Evolutionary conservation across 164 flowering plant genomes (phyloP), one percentile per base, ranked within the genome.

Genomic region (Liriodendron chinense): DNA sequence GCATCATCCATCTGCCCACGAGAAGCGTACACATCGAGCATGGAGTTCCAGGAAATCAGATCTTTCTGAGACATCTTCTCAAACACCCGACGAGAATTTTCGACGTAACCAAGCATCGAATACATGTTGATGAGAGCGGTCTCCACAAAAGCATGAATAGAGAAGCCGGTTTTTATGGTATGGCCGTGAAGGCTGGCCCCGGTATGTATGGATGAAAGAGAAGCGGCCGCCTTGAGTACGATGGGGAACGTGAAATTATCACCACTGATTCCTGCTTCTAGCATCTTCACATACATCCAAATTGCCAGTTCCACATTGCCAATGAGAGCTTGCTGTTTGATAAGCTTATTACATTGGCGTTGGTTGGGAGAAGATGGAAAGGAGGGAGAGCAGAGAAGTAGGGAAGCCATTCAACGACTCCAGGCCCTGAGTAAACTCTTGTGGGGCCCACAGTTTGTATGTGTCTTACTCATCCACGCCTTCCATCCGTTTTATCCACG

Each of bases 31-130:
- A 81, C 78, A 71, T 78, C 75, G n/a, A 86, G 73, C 83, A 86
- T 84, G 12, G 89, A 84, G 21, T 86, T 86, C 84, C 80, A 84
- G 18, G 84, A 84, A 67, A 84, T 65, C 14, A 80, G 18, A 76
- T 86, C 89, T 68, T 70, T 84, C 23, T 47, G 76, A 18, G 77
- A 57, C 77, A 87, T 82, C 0, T 53, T 77, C 0, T 81, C 82
- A 70, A 87, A 87, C 69, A 85, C 76, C 65, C 75, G 74, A 56
- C 67, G 64, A 47, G 87, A 84, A 67, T 34, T 48, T 9, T 59
- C 68, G 5, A 76, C 9, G 56, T 65, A 22, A 2, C 74, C 67
- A 7, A 76, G 20, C 10, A 70, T 4, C 1, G 80, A 70, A 47
- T 83, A 86, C 76, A 79, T 53, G 34, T 77, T 78, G 13, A 85